These are phyloP conservation scores for Kipferlia bialata DNA, from an alignment of 78 protist species.

Conservation along the genomic window DNA sequence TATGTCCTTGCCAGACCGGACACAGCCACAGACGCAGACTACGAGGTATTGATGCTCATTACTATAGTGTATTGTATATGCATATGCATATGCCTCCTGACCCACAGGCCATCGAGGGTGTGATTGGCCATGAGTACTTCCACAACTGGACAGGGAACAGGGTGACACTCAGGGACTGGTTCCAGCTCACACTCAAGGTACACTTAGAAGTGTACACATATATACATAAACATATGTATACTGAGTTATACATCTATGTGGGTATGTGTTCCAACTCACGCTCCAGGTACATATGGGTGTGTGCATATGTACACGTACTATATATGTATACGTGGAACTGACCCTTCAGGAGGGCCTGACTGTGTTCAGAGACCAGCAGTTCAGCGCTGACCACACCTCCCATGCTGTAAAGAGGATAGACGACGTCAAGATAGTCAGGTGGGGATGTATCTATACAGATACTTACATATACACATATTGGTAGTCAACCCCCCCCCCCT, in stretches of 20 bases:
- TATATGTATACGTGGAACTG: too few relatives aligned
- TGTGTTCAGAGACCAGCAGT: slow-evolving; percentile 25
- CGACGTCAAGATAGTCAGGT: slow-evolving; percentile 1
- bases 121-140: slow-evolving; percentile 20
- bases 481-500: too few relatives aligned
- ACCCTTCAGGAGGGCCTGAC: slow-evolving; percentile 38
- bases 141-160: slow-evolving; percentile 23
- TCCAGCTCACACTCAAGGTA: slow-evolving; percentile 26
- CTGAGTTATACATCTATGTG: too few relatives aligned
- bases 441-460: not conserved
- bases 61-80: too few relatives aligned
- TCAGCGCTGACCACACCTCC: slow-evolving; percentile 12
- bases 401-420: slow-evolving; percentile 16
- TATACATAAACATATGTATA: too few relatives aligned
- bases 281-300: too few relatives aligned
- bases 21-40: slow-evolving; percentile 22
- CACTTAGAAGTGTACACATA: too few relatives aligned
- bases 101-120: slow-evolving; percentile 12
- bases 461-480: too few relatives aligned
- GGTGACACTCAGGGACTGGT: slow-evolving; percentile 37
- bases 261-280: too few relatives aligned
- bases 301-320: too few relatives aligned
- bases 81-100: too few relatives aligned
- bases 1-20: slow-evolving; percentile 16
- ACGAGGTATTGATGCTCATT: not conserved